These are phyloP conservation scores for Cruciata laevipes DNA, from an alignment of 257 asterid species.

Conservation along the genomic window DNA sequence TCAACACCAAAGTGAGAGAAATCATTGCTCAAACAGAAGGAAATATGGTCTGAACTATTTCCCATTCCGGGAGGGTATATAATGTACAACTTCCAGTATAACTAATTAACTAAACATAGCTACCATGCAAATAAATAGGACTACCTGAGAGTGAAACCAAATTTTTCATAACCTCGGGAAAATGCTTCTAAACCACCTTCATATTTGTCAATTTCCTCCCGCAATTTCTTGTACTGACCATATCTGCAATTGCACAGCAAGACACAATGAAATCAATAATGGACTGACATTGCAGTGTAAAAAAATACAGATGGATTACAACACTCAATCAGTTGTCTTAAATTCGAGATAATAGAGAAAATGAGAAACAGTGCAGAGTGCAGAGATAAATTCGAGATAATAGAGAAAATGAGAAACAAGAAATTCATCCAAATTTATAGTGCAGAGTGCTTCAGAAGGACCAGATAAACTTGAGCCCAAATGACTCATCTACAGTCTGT, in stretches of 20 bases:
- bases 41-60: not conserved
- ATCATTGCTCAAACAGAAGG: not conserved
- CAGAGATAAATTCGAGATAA: not conserved
- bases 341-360: not conserved
- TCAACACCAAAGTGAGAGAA: not conserved
- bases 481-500: not conserved
- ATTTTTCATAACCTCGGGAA: slow-evolving; percentile 93
- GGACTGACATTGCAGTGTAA: not conserved
- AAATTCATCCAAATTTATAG: not conserved
- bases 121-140: not conserved
- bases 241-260: slow-evolving; percentile 42
- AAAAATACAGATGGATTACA: not conserved
- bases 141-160: slow-evolving; percentile 95
- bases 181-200: slow-evolving; percentile 91
- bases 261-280: not conserved
- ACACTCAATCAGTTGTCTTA: not conserved
- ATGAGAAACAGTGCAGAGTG: not conserved
- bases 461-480: not conserved
- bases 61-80: not conserved
- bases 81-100: not conserved
- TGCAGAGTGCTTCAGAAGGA: not conserved
- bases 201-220: slow-evolving; percentile 71
- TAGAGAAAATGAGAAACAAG: not conserved
- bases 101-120: not conserved
- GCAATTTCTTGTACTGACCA: slow-evolving; percentile 66